Base-by-base conservation (phyloP, 495 filamentous ascomycete species). In the Staphylotrichum longicolle region DNA sequence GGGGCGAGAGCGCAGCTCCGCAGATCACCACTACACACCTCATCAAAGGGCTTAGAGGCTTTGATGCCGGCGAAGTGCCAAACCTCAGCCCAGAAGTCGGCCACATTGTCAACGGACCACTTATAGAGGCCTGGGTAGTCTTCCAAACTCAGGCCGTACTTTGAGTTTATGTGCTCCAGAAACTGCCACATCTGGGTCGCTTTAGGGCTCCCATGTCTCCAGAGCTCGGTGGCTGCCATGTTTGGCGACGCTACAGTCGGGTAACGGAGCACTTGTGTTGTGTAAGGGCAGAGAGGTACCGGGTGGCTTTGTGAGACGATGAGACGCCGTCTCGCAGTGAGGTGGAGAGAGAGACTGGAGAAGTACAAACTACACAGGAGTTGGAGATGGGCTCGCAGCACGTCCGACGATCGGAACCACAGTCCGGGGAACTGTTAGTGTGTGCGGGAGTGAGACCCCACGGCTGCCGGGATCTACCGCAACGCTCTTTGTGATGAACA, bases 101-200 rank as follows among this genome's bases (percentile, higher is more conserved):
- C 80, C 30, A 90, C 80, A 66, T 95, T 82, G 15, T 86, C 80
- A 54, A 92, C 83, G 57, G 90, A 95, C 94, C 94, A 98, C 65
- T 81, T 77, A 77, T 91, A 88, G 11, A 97, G 81, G 10, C 83
- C 79, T 27, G 86, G 72, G 66, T 96, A 93, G 66, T 80, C 82
- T 15, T 77, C 66, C 58, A 95, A 78, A 12, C 77, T 71, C 41
- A 89, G 66, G 5, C 74, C 70, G 72, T 93, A 84, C 67, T 89
- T 90, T 46, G 80, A 63, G 69, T 87, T 89, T 42, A 96, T 78
- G 51, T 78, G 74, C 58, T 82, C 74, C 68, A 93, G 81, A 69
- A 94, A 93, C 59, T 77, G 78, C 74, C 82, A 84, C 75, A 91
- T 91, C 54, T 82, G 82, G 7, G 89, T 93, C 35, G 76, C 73